phyloP scores from a whole-genome alignment of 352 stramenopile species.

The Pythium dissotocum region DNA sequence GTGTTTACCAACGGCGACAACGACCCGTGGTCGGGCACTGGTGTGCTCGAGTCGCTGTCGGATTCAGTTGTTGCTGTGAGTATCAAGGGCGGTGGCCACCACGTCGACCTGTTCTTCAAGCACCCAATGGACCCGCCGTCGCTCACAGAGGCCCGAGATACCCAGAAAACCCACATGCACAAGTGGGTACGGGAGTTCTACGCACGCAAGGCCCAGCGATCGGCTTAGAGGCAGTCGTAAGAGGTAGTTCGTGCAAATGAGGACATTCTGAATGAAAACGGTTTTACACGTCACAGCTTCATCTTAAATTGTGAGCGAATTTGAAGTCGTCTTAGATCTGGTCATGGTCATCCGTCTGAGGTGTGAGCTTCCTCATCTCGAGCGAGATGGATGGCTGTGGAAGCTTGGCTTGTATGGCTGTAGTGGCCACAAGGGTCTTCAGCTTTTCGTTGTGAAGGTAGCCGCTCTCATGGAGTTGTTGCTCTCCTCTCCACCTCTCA shows the following conservation, averaged over 20 bases:
- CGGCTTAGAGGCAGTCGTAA: neutral
- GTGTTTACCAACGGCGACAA: constrained; percentile 89
- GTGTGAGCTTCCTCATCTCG: too few relatives aligned
- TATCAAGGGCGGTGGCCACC: constrained; percentile 58
- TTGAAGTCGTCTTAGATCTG: too few relatives aligned
- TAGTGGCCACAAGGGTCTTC: too few relatives aligned
- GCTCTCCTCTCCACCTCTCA: too few relatives aligned
- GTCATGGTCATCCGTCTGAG: too few relatives aligned
- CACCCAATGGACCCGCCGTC: constrained; percentile 46
- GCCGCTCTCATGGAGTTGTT: too few relatives aligned
- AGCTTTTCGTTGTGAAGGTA: too few relatives aligned
- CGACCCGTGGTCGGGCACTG: constrained; percentile 81
- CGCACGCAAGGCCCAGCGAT: constrained; percentile 14
- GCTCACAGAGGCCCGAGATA: constrained; percentile 36
- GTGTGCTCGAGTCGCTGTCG: constrained; percentile 51
- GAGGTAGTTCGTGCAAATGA: too few relatives aligned
- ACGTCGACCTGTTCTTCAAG: constrained; percentile 73
- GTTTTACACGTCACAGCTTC: neutral
- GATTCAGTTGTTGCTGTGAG: constrained; percentile 50
- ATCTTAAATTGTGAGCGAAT: neutral
- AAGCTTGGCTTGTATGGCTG: too few relatives aligned
- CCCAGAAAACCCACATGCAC: constrained; percentile 44
- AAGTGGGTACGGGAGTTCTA: constrained; percentile 62
- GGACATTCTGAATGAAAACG: neutral
- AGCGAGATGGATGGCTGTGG: too few relatives aligned